A percentile compares a stretch with the other conserved stretches of the same genome.
Evolutionary conservation across 306 rosid genomes (phyloP).

Genomic region (Pachyrhizus erosus): DNA sequence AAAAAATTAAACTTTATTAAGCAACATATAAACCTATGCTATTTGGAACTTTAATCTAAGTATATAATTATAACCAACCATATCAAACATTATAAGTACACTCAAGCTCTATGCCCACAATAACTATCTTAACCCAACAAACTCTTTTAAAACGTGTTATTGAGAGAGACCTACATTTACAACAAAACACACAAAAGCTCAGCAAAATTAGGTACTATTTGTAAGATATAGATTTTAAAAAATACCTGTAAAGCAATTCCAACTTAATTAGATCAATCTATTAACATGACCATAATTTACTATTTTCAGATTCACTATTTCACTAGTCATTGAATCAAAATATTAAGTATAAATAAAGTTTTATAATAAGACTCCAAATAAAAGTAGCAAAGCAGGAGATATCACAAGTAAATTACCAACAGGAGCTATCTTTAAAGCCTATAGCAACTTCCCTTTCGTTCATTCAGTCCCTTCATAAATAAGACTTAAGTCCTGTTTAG

Average conservation of each 20-base stretch:
- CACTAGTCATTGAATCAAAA: constrained; percentile 7
- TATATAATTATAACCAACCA: neutral
- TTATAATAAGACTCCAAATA: neutral
- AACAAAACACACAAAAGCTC: neutral
- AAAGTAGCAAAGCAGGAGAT: neutral
- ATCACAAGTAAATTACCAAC: neutral
- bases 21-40: neutral
- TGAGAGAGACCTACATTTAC: neutral
- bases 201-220: neutral
- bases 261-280: neutral
- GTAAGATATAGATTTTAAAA: neutral
- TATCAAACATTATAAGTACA: neutral
- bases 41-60: neutral
- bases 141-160: neutral
- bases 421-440: constrained; percentile 6
- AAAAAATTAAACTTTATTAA: neutral
- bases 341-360: neutral
- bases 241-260: neutral
- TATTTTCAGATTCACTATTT: neutral
- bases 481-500: neutral
- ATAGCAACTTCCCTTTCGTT: neutral
- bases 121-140: neutral
- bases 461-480: neutral
- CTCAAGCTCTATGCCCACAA: neutral
- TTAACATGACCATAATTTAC: neutral